Evolutionary conservation across 129 eudicot species (phyloP), one percentile per base, ranked within the genome.

Genomic region (carrot (Daucus carota)): DNA sequence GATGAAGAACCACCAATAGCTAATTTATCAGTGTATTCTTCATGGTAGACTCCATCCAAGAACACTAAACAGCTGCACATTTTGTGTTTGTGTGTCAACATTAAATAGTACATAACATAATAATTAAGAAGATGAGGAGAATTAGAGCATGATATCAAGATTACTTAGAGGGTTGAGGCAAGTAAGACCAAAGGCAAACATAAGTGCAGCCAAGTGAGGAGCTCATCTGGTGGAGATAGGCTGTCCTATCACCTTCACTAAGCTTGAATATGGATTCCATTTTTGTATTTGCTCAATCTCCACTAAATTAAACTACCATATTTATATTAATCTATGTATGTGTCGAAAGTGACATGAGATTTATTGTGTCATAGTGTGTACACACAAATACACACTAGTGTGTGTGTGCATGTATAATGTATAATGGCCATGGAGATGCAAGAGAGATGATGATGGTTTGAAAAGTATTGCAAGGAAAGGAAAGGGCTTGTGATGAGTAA

Each of bases 251-350:
- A 38, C 70, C 83, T 72, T 85, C 83, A 59, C 76, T 80, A 28
- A 91, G 96, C 65, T 76, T 67, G 85, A 94, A 94, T 57, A 94
- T 87, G 75, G 89, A 81, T 66, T 87, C 91, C 99, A 94, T 94
- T 59, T 65, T 6, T 29, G 38, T 54, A n/a, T 22, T 3, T 52
- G 6, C 20, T 54, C 28, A 29, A 20, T 28, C 28, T 22, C 63
- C 63, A 54, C 63, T 22, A 54, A 54, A 5, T n/a, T n/a, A n/a
- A n/a, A n/a, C n/a, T n/a, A n/a, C n/a, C n/a, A n/a, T n/a, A n/a
- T n/a, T n/a, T n/a, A n/a, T n/a, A n/a, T n/a, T n/a, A n/a, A n/a
- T n/a, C n/a, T n/a, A n/a, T n/a, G 22, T 54, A 40, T 40, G 43
- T 40, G 43, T 0, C 7, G 31, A 54, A 2, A 15, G n/a, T 54